These are phyloP conservation scores for Arthrinium phaeospermum DNA, from an alignment of 2,329 filamentous ascomycete genomes.

Conservation along the genomic window DNA sequence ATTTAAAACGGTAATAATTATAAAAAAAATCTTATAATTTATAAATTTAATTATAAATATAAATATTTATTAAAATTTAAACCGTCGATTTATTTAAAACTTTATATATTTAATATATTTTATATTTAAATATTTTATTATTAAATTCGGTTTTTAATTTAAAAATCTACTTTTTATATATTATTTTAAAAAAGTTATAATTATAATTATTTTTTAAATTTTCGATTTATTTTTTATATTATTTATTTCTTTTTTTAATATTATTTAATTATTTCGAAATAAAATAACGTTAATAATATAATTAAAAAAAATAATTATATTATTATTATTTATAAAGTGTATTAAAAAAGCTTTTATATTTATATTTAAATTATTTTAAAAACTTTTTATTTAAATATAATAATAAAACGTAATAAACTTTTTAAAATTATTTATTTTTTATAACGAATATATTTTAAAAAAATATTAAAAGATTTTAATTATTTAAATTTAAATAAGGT, in stretches of 20 bases:
- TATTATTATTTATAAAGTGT: not conserved
- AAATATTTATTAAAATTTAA: slow-evolving; percentile 11
- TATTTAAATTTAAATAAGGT: too few species aligned
- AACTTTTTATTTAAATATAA: too few species aligned
- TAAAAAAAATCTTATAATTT: slow-evolving; percentile 18
- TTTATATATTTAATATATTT: slow-evolving; percentile 20
- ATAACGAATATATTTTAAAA: too few species aligned
- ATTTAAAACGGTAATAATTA: slow-evolving; percentile 22
- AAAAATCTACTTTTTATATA: too few species aligned
- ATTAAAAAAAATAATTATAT: too few species aligned
- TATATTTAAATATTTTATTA: not conserved
- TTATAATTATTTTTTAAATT: not conserved
- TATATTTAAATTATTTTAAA: too few species aligned
- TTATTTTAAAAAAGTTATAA: not conserved
- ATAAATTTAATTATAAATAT: slow-evolving; percentile 22
- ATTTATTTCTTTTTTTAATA: not conserved
- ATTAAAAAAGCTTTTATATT: not conserved
- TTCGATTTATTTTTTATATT: not conserved
- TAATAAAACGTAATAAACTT: too few species aligned
- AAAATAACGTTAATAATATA: slow-evolving; percentile 4
- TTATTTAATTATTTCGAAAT: not conserved
- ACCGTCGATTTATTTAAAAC: not conserved
- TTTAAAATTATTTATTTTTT: too few species aligned
- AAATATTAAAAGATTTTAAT: too few species aligned
- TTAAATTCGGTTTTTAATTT: not conserved